Evolutionary conservation across 176 grass and related monocot species (phyloP), one percentile per base, ranked within the genome.

Genomic region (Saccharum spontaneum): DNA sequence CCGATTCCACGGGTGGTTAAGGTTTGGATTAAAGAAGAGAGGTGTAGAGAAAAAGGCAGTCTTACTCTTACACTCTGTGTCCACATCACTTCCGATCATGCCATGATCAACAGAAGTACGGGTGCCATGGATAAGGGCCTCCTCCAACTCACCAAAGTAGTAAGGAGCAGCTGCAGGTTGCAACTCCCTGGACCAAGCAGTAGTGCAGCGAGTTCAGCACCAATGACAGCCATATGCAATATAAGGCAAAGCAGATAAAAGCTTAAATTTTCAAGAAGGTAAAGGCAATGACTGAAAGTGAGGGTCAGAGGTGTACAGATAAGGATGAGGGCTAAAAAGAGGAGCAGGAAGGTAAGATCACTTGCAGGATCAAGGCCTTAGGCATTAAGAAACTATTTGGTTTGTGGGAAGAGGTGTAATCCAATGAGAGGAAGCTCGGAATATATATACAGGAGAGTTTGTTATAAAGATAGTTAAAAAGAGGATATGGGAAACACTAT

Each of bases 41-140:
- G 43, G 17, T 73, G 67, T 55, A 57, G 75, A 59, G 60, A 73
- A 67, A 86, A 90, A 79, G 38, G 74, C 57, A 75, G 59, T 73
- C 68, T 87, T 88, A 84, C 82, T 69, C 73, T 74, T 90, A 82
- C 79, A 71, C 85, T 78, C 79, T 73, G 62, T 73, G 76, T 85
- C 82, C 74, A 48, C 83, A 57, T 87, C 86, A 83, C 81, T 59
- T 91, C 65, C 60, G 33, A 91, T 88, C 88, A 86, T 79, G 52
- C 59, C 34, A 67, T 69, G 77, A 87, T 89, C 84, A 74, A 79
- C 69, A 80, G 65, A 76, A 72, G 76, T 80, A 57, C 64, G 60
- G 49, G 63, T 78, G 67, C 94, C 94, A 93, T 93, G 94, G 85
- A 96, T 89, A 87, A 91, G 89, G 88, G 94, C 94, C 84, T 93